Conservation (phyloP, 2,329 filamentous ascomycete species). For the Cordyceps cicadae region DNA sequence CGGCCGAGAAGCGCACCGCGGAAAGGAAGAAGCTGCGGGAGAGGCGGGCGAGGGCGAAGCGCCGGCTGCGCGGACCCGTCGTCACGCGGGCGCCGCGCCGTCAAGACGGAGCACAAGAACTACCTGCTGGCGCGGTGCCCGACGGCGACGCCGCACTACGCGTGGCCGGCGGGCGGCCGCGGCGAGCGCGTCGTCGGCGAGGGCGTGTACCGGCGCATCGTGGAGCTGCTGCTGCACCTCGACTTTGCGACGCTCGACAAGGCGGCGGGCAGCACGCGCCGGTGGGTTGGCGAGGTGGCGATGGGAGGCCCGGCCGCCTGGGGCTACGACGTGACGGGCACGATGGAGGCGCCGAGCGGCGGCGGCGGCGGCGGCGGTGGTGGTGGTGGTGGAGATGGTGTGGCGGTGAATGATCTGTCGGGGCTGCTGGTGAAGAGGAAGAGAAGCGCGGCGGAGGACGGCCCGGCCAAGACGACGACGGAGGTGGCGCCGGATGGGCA, state of each 20-base stretch:
- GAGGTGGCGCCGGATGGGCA: constrained; percentile 6
- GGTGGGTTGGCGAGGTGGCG: constrained; percentile 63
- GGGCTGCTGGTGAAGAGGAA: constrained; percentile 37
- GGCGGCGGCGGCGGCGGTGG: constrained; percentile 11
- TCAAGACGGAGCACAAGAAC: constrained; percentile 51
- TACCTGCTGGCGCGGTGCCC: constrained; percentile 40
- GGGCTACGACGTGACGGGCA: constrained; percentile 44
- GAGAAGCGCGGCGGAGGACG: constrained; percentile 21
- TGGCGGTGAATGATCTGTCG: constrained; percentile 38
- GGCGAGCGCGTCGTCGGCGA: constrained; percentile 57
- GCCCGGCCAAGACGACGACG: background rate
- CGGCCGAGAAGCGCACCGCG: constrained; percentile 6
- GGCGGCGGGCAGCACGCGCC: constrained; percentile 54
- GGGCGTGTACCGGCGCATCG: constrained; percentile 56
- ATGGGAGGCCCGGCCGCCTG: constrained; percentile 36
- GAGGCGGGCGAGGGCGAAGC: constrained; percentile 34
- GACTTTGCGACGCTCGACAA: constrained; percentile 62
- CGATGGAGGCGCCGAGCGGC: constrained; percentile 21
- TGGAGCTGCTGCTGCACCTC: constrained; percentile 62
- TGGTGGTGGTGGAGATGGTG: constrained; percentile 12
- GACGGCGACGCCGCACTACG: constrained; percentile 52
- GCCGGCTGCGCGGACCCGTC: constrained; percentile 44
- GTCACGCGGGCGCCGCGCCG: constrained; percentile 51
- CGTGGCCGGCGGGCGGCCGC: constrained; percentile 54
- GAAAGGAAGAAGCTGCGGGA: constrained; percentile 24